Base-by-base conservation (phyloP, 352 stramenopile species). In the Pythium biforme region DNA sequence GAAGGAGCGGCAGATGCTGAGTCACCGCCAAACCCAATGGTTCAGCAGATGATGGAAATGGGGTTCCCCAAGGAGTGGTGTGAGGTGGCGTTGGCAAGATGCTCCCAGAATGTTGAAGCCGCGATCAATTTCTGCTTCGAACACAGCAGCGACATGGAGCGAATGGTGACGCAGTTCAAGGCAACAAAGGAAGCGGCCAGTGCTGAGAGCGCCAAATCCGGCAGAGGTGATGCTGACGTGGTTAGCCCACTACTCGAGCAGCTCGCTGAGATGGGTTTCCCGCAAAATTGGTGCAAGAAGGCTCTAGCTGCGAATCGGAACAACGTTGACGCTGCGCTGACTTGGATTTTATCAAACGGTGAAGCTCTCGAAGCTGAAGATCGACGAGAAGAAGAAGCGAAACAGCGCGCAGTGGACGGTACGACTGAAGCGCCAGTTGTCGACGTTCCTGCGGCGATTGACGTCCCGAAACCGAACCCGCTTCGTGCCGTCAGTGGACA, bases 1-100 rank as follows among this genome's bases (percentile, higher is more conserved):
- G 62, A 79, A 25, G 37, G 34, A 31, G 52, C 63, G n/a, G 66
- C 70, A 54, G 48, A 68, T 11, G 67, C 76, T 15, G 74, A 70
- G 15, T 26, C 56, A 17, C 64, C 73, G 14, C 73, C 79, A 4
- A 85, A 81, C 15, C 77, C 83, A 29, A 89, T 94, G 74, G 83
- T 93, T 15, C 87, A 94, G 62, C 87, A 96, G 66, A 97, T 97
- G 89, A 95, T 97, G 89, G 90, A 97, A 54, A 97, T 97, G 87
- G 90, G 90, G 26, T 96, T 97, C 52, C 88, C 90, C 11, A 93
- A 94, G 56, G 89, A 97, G 58, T 97, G 89, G 90, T 97, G 90
- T 67, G 88, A 97, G 59, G 85, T 95, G 26, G 89, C 90, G 31
- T 68, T 97, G 41, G 74, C 83, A 56, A 74, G 86, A 25, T 96